Evolutionary conservation across 495 filamentous ascomycete species (phyloP), one percentile per base, ranked within the genome.

Genomic region (Thermothielavioides terrestris): DNA sequence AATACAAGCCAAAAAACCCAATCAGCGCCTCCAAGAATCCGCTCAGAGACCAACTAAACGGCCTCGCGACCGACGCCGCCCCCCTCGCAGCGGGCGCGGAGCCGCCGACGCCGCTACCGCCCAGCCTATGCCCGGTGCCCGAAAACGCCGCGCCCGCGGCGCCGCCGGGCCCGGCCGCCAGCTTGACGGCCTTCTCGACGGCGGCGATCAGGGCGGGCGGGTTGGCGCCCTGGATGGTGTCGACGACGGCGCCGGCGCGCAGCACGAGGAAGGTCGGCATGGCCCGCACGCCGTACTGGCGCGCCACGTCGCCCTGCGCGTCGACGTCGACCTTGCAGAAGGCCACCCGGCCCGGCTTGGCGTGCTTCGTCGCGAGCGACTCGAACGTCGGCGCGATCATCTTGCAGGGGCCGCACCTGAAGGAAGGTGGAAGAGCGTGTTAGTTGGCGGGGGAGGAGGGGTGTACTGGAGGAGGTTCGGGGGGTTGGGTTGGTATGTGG

Each of bases 251-350:
- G 51, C 85, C 81, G 57, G 80, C 79, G 66, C 90, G 84, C 72
- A 96, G 84, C 54, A 95, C 76, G 50, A 94, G 76, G 72, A 96
- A 94, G 40, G 89, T 95, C 1, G 90, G 90, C 78, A 88, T 82
- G 22, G 82, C 83, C 55, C 65, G 60, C 32, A 84, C 73, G 45
- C 67, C 60, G 57, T 82, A 80, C 52, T 66, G 58, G 36, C 68
- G 56, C 10, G 80, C 74, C 35, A 83, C 67, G n/a, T 77, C 72
- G 37, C 69, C 61, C 49, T 77, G 77, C 43, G 55, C 67, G 60
- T 83, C 81, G 53, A 80, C 77, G 59, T 84, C 70, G 58, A 82
- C 71, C 58, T 84, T 84, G 51, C 66, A 72, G 63, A 84, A 84
- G 17, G 73, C 72, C 47, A 84, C 71, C 58, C 67, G 71, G 42